A percentile compares a stretch with the other conserved stretches of the same genome.
These are phyloP conservation scores for Syzygium jambos DNA, from an alignment of 345 rosid genomes.

Conservation along the genomic window DNA sequence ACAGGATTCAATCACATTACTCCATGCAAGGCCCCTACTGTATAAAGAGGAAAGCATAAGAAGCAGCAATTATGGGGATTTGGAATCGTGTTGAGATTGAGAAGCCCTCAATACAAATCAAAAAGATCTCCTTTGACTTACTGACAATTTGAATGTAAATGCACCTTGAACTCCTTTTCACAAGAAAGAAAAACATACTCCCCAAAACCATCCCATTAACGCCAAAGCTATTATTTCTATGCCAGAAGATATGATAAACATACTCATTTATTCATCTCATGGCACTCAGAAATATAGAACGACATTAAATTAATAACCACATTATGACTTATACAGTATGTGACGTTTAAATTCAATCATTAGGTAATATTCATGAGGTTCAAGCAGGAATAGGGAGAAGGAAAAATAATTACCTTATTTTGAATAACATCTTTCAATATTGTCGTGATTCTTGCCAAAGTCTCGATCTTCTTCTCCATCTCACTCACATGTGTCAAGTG, in stretches of 20 bases:
- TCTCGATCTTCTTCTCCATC: constrained; percentile 93
- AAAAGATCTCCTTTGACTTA: neutral
- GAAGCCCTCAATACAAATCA: neutral
- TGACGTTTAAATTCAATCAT: neutral
- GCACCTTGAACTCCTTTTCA: neutral
- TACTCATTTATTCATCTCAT: neutral
- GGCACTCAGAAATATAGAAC: neutral
- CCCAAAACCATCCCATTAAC: neutral
- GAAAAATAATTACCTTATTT: constrained; percentile 61
- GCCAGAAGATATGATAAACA: neutral
- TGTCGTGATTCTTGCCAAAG: constrained; percentile 78
- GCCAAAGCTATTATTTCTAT: neutral
- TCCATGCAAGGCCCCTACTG: neutral
- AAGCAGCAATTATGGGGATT: neutral
- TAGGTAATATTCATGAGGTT: neutral
- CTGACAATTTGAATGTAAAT: neutral
- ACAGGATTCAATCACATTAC: neutral
- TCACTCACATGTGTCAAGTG: constrained; percentile 94
- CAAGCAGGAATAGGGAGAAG: neutral
- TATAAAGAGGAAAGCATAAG: neutral
- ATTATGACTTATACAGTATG: neutral
- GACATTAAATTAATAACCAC: neutral
- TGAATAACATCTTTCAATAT: constrained; percentile 93
- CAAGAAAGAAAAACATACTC: neutral
- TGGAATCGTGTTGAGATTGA: neutral